A percentile compares a stretch with the other conserved stretches of the same genome.
These are phyloP conservation scores for Chalciporus sphaerocephalus DNA, from an alignment of 768 basidiomycete genomes.

Conservation along the genomic window DNA sequence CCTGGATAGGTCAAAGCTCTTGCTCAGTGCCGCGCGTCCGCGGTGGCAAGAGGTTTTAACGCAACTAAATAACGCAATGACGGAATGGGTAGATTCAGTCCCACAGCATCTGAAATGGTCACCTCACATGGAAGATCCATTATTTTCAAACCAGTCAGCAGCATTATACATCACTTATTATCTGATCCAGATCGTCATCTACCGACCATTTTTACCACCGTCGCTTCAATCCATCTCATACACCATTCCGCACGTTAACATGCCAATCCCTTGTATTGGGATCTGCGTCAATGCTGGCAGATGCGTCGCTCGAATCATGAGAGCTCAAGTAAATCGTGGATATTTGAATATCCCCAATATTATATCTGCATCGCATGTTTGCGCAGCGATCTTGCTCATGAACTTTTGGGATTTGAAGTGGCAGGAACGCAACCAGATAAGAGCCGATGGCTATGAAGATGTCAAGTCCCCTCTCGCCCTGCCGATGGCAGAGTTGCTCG, in stretches of 20 bases:
- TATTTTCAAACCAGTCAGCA: constrained; percentile 55
- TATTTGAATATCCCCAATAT: constrained; percentile 41
- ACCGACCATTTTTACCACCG: constrained; percentile 61
- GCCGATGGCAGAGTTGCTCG: constrained; percentile 31
- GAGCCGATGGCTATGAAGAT: constrained; percentile 21
- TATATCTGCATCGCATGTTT: constrained; percentile 45
- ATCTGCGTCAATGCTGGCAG: constrained; percentile 60
- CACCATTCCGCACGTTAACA: constrained; percentile 25
- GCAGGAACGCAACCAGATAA: constrained; percentile 37
- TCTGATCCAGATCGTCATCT: constrained; percentile 59
- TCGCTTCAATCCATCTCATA: constrained; percentile 26
- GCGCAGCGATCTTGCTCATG: constrained; percentile 50
- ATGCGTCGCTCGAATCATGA: constrained; percentile 56
- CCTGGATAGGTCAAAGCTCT: constrained; percentile 59
- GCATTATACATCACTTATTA: constrained; percentile 57
- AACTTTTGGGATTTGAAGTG: constrained; percentile 55
- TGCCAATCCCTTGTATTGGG: constrained; percentile 48
- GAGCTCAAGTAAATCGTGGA: constrained; percentile 44
- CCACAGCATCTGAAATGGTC: constrained; percentile 67
- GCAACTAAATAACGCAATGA: constrained; percentile 65
- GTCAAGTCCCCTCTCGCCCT: constrained; percentile 27
- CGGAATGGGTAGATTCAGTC: constrained; percentile 66
- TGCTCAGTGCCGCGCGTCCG: constrained; percentile 47
- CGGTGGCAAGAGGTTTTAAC: constrained; percentile 58
- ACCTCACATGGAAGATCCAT: constrained; percentile 42